Base-by-base conservation (phyloP, 495 filamentous ascomycete species). In the Oidiodendron maius region DNA sequence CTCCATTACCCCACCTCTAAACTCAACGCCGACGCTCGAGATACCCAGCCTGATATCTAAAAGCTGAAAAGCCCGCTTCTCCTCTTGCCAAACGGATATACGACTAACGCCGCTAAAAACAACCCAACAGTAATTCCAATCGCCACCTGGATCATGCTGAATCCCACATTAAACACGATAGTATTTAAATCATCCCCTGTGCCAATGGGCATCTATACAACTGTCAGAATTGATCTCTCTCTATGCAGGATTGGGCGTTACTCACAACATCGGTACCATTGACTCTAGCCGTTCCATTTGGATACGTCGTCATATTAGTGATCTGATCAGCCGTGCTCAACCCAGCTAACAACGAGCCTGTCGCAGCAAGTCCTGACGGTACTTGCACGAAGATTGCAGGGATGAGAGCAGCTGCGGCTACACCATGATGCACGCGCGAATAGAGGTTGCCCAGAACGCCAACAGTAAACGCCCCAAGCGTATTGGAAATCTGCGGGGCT, bases 301-400 rank as follows among this genome's bases (percentile, higher is more conserved):
- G 15, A 44, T 52, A 50, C 8, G 21, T 37, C 12, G 50, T 51
- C n/a, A 40, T 70, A 65, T 58, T 75, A 64, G 78, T 84, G 47
- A 97, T 81, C 57, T 89, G 76, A 58, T 95, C 81, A 1, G 89
- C 91, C 12, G 80, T 83, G n/a, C 79, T 80, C 32, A 98, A 74
- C 6, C 93, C 91, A n/a, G 79, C 82, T 12, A 98, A 72, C 49
- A 96, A 66, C 9, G 83, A 87, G 1, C 91, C 91, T 24, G 80
- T 80, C 3, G 89, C 89, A 1, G 93, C 88, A 11, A 98, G 73
- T 3, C 91, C 91, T 12, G 84, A 89, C 2, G 91, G 91, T 4
- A 98, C 93, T 44, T 93, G 87, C 4, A 98, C 91, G 57, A 95
- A 95, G 52, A 98, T 95, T 3, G 87, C 91, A 1, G 91, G 91